Evolutionary conservation across 352 stramenopile genomes (phyloP), one percentile per base, ranked within the genome.

Genomic region (Sclerospora graminicola): DNA sequence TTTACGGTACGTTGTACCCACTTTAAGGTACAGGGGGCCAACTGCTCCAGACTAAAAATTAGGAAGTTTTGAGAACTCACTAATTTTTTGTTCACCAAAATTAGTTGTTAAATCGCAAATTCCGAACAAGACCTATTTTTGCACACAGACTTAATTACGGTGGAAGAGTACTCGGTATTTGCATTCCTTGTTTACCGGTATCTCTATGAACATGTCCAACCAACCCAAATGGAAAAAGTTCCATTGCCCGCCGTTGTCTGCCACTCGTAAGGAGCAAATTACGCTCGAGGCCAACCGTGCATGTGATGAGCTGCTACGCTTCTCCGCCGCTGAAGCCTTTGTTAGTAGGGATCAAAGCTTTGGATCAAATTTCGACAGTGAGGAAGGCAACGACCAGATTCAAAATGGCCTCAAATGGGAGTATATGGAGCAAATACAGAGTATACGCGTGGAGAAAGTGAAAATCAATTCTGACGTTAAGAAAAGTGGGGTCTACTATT

Each of bases 211-310:
- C n/a, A n/a, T n/a, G 58, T 74, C 59, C 14, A 72, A 66, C 33
- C 51, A 73, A 36, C 50, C 65, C 30, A 84, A 84, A 54, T 75
- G 68, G 57, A 84, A 84, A 57, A 83, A 83, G 43, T 89, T 89
- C 48, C 69, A 72, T 27, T 89, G 77, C 37, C 77, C 74, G 24
- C 77, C 73, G 43, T 63, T 89, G 1, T 84, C 77, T n/a, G 27
- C 28, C 9, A 63, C 61, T 26, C 64, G 71, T 51, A 63, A 63
- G 54, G 55, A 76, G 37, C 71, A 85, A 62, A 89, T 89, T 63
- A 65, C 55, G 28, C 62, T 66, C 41, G 77, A 89, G 36, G 77
- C 77, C 24, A 83, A 85, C 53, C 45, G 70, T 27, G 77, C 77
- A 40, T 89, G 77, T 46, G 74, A 89, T 33, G 77, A 89, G 45